Conservation (phyloP, 2,329 filamentous ascomycete species). For the Fusarium coicis region DNA sequence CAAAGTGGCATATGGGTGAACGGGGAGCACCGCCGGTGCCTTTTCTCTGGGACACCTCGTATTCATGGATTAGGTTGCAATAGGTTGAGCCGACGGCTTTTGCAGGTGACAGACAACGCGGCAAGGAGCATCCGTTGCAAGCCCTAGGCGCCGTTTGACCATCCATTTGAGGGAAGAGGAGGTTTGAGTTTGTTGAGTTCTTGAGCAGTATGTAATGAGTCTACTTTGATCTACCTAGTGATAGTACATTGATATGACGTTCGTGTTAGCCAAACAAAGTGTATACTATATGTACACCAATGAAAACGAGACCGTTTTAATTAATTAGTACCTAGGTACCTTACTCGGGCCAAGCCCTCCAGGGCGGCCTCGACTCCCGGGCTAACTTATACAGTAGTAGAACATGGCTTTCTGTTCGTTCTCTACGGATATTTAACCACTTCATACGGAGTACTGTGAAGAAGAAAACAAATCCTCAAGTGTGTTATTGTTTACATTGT, state of each 20-base stretch:
- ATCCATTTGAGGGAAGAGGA: constrained; percentile 20
- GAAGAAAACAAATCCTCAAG: background rate
- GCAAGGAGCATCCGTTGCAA: constrained; percentile 15
- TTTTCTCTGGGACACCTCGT: constrained; percentile 30
- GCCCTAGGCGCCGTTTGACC: constrained; percentile 33
- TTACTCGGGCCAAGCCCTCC: background rate
- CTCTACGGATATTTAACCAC: background rate
- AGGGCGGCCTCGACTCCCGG: constrained; percentile 2
- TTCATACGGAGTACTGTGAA: background rate
- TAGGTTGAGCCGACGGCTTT: constrained; percentile 29
- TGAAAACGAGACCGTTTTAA: background rate
- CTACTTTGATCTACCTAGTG: background rate
- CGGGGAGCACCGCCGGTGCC: background rate
- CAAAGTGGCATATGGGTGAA: constrained; percentile 8
- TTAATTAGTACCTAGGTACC: background rate
- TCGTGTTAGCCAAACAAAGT: constrained; percentile 20
- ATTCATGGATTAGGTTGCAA: constrained; percentile 38
- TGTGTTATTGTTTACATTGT: constrained; percentile 24
- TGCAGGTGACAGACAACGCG: constrained; percentile 41
- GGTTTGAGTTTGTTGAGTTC: constrained; percentile 31
- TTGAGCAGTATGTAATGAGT: background rate
- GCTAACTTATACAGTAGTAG: constrained; percentile 2
- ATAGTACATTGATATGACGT: constrained; percentile 20
- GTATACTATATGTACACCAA: constrained; percentile 1
- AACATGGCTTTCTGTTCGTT: background rate